Conservation (phyloP, 192 early-diverging fungal species). For the Mortierella claussenii region DNA sequence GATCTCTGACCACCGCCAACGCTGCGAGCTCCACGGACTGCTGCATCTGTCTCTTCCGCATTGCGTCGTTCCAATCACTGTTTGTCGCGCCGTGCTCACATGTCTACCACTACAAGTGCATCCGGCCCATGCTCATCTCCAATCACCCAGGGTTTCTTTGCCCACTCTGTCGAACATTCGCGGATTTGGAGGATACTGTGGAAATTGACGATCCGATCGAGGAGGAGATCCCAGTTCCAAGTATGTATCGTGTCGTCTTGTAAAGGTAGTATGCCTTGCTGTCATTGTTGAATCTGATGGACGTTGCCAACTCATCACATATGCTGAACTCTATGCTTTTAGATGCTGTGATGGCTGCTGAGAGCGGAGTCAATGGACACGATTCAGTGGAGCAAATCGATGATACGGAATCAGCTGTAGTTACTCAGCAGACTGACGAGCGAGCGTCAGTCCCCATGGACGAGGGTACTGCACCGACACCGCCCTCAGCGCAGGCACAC, state of each 20-base stretch:
- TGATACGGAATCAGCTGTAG: conserved; percentile 2
- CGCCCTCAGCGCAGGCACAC: conserved; percentile 16
- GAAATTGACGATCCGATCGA: conserved; percentile 65
- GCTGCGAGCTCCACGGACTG: conserved; percentile 68
- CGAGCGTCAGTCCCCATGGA: neutral
- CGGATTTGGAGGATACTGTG: conserved; percentile 87
- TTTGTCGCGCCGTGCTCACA: conserved; percentile 95
- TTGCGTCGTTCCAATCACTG: conserved; percentile 88
- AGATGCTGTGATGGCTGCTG: conserved; percentile 3
- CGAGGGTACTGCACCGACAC: conserved; percentile 1
- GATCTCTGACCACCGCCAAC: conserved; percentile 61
- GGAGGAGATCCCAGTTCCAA: conserved; percentile 15
- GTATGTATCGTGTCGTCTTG: conserved; percentile 2
- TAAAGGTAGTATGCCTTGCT: neutral
- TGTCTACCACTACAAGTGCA: conserved; percentile 94
- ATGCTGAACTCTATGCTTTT: neutral
- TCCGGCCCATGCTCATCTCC: conserved; percentile 80
- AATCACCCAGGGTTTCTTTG: conserved; percentile 84
- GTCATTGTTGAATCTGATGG: neutral
- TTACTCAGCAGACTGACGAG: neutral
- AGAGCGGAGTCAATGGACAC: conserved; percentile 1
- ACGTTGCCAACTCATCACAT: too few species aligned
- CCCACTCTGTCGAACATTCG: conserved; percentile 91
- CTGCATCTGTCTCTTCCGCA: conserved; percentile 91
- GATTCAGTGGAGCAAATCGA: conserved; percentile 9